Evolutionary conservation across 768 basidiomycete genomes (phyloP).

Genomic region (Boletus reticuloceps): DNA sequence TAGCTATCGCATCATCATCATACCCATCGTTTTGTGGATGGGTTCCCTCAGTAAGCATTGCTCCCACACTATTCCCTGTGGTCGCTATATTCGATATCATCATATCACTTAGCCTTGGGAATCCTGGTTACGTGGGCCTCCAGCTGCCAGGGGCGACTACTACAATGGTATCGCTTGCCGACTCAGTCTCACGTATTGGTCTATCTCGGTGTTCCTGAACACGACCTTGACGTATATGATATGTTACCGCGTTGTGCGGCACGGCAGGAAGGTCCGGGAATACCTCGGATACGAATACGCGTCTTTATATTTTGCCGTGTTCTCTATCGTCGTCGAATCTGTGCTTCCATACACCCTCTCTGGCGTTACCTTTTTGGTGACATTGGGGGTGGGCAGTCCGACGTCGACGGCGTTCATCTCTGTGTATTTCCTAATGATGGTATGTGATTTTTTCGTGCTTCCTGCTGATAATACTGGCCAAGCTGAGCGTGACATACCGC

Average conservation of each 20-base stretch:
- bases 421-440: constrained; percentile 19
- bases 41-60: background rate
- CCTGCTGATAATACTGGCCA: background rate
- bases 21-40: background rate
- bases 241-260: constrained; percentile 12
- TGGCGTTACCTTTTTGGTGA: background rate
- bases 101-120: constrained; percentile 7
- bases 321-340: constrained; percentile 8
- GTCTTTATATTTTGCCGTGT: constrained; percentile 9
- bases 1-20: background rate
- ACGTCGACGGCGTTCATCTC: constrained; percentile 2
- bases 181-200: constrained; percentile 12
- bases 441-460: background rate
- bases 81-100: background rate
- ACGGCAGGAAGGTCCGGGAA: constrained; percentile 3
- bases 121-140: constrained; percentile 6
- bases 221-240: constrained; percentile 7
- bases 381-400: constrained; percentile 13
- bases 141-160: constrained; percentile 11
- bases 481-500: background rate
- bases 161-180: constrained; percentile 3
- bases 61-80: no score
- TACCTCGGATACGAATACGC: constrained; percentile 2
- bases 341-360: constrained; percentile 11
- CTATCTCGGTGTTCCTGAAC: background rate